Percentiles rank a stretch among this genome's conserved stretches.
Conservation (phyloP, 208 protist genomes). For the Trypanosoma cruzi region DNA sequence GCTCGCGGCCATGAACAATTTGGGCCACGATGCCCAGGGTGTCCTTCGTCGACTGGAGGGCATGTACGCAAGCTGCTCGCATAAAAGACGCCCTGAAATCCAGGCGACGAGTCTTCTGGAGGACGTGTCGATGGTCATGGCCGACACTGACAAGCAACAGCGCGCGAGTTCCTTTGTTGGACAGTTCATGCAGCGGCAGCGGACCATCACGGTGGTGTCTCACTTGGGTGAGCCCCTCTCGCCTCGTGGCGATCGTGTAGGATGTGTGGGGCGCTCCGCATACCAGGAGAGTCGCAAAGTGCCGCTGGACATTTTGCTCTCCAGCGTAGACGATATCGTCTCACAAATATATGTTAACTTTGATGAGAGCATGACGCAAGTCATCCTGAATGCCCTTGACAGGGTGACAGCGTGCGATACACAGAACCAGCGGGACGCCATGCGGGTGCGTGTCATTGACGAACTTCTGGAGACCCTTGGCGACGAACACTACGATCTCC, state of each 20-base stretch:
- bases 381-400: conserved; percentile 90
- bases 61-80: conserved; percentile 38
- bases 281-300: conserved; percentile 73
- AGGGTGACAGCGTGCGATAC: conserved; percentile 76
- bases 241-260: conserved; percentile 73
- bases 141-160: conserved; percentile 37
- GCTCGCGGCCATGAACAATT: conserved; percentile 16
- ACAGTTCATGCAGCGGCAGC: conserved; percentile 68
- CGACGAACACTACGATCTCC: conserved; percentile 78
- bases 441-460: conserved; percentile 69
- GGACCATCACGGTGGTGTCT: conserved; percentile 62
- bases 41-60: conserved; percentile 41
- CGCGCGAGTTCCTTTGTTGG: conserved; percentile 60
- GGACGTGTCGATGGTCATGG: conserved; percentile 29
- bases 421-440: conserved; percentile 55
- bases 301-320: conserved; percentile 79
- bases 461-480: conserved; percentile 82
- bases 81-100: conserved; percentile 13
- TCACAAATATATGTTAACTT: conserved; percentile 90
- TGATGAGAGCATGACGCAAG: conserved; percentile 87
- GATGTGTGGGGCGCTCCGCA: conserved; percentile 57
- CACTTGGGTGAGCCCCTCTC: conserved; percentile 80
- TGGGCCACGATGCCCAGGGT: conserved; percentile 32
- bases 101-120: conserved; percentile 27
- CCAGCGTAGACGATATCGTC: conserved; percentile 89